Evolutionary conservation across 768 basidiomycete species (phyloP).

Genomic region (Boletus sp.): DNA sequence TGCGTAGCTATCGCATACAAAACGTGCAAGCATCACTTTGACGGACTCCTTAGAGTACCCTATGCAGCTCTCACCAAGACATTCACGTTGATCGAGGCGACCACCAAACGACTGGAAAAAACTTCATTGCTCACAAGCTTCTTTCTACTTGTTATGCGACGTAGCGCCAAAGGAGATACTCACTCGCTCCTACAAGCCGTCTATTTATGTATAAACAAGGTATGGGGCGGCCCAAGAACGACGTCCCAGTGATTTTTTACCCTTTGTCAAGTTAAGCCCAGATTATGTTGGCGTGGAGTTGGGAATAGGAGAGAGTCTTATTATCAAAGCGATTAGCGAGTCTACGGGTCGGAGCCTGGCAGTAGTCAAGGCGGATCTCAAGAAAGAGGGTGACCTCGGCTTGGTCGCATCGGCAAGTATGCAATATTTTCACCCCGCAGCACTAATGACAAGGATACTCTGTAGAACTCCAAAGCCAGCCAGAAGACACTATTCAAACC

Average conservation of each 20-base stretch:
- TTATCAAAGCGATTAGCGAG: constrained; percentile 93
- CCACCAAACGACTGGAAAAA: constrained; percentile 94
- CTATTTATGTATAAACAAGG: constrained; percentile 95
- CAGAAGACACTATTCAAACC: constrained; percentile 95
- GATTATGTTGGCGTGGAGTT: constrained; percentile 95
- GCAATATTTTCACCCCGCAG: not conserved
- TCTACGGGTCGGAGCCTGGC: constrained; percentile 86
- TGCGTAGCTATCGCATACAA: constrained; percentile 39
- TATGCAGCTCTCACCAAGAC: constrained; percentile 90
- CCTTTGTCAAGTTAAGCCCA: constrained; percentile 67
- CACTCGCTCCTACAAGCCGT: constrained; percentile 82
- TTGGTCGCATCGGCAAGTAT: constrained; percentile 85
- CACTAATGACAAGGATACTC: not conserved
- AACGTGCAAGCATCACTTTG: not conserved
- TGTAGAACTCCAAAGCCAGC: constrained; percentile 85
- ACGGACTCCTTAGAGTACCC: constrained; percentile 60
- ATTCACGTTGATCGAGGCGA: constrained; percentile 87
- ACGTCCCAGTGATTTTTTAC: not conserved
- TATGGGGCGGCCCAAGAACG: constrained; percentile 35
- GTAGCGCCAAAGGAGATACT: constrained; percentile 71
- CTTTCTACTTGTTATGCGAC: constrained; percentile 82
- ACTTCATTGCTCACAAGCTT: constrained; percentile 84
- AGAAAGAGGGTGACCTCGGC: constrained; percentile 93
- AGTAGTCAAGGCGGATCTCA: constrained; percentile 85
- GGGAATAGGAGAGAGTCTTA: constrained; percentile 91